Evolutionary conservation across 2,329 filamentous ascomycete genomes (phyloP).

Genomic region (Trichoderma guizhouense): DNA sequence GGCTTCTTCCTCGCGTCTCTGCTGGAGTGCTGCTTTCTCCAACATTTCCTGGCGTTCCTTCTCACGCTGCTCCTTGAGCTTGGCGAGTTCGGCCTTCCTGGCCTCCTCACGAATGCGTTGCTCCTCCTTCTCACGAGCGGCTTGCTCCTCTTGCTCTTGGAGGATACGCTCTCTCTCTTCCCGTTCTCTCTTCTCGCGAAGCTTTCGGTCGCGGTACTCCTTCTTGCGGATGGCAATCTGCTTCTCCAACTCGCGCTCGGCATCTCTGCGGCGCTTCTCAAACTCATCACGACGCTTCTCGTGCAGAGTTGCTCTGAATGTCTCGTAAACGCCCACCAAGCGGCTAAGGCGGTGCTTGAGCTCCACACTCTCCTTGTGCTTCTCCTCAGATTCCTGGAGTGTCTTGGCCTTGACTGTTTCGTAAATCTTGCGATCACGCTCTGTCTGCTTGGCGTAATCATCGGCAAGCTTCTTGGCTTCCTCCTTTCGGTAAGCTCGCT

Average conservation of each 20-base stretch:
- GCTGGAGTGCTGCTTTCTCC: slow-evolving; percentile 66
- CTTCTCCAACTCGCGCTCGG: slow-evolving; percentile 88
- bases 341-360: slow-evolving; percentile 89
- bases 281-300: slow-evolving; percentile 92
- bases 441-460: slow-evolving; percentile 81
- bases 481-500: slow-evolving; percentile 94
- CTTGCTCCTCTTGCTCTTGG: slow-evolving; percentile 82
- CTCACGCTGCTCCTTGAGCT: slow-evolving; percentile 62
- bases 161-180: slow-evolving; percentile 79
- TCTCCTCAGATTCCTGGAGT: slow-evolving; percentile 74
- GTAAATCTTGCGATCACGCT: slow-evolving; percentile 74
- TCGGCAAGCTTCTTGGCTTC: slow-evolving; percentile 86
- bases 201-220: slow-evolving; percentile 79
- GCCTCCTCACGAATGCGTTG: slow-evolving; percentile 76
- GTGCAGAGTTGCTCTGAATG: slow-evolving; percentile 76
- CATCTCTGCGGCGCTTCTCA: slow-evolving; percentile 86
- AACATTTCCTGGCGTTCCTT: slow-evolving; percentile 65
- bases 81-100: slow-evolving; percentile 67
- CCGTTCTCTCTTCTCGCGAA: slow-evolving; percentile 76
- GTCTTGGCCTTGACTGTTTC: slow-evolving; percentile 75
- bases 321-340: slow-evolving; percentile 79
- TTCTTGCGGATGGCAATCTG: slow-evolving; percentile 85
- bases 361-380: slow-evolving; percentile 88
- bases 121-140: slow-evolving; percentile 79
- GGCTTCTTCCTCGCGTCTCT: slow-evolving; percentile 83